Percentiles rank a stretch among this genome's conserved stretches.
phyloP scores from a whole-genome alignment of 1,284 basidiomycete genomes.

The Spongispora temasekensis region DNA sequence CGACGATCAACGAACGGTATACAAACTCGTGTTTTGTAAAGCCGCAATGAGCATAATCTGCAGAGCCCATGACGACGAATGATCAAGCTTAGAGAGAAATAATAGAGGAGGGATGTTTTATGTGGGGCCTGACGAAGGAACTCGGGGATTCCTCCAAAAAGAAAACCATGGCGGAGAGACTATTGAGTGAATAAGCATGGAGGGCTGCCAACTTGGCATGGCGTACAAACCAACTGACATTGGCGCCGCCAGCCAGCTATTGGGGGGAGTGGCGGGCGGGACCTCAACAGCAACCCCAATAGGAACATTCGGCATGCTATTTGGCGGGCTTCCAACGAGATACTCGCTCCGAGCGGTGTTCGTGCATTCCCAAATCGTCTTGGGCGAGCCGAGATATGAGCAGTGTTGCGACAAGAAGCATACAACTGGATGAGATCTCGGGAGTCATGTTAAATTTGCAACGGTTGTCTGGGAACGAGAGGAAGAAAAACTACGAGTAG shows the following conservation, averaged over 20 bases:
- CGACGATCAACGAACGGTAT: background rate
- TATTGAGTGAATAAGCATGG: no score
- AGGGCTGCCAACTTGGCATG: background rate
- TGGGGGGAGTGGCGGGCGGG: background rate
- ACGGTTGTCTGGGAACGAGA: conserved; percentile 7
- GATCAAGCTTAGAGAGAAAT: background rate
- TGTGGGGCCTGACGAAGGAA: background rate
- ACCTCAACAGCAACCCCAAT: background rate
- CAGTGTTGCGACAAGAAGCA: background rate
- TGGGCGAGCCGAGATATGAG: background rate
- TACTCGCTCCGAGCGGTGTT: background rate
- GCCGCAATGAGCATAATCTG: fast-evolving
- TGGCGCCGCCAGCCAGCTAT: background rate
- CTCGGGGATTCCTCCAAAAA: background rate
- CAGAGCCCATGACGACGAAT: no score
- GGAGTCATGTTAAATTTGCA: background rate
- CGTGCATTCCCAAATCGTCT: background rate
- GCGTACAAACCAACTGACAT: background rate
- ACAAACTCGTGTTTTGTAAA: background rate
- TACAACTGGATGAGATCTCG: background rate
- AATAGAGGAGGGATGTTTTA: background rate
- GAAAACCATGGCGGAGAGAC: background rate
- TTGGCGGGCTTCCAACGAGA: conserved; percentile 3
- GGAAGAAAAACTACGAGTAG: background rate
- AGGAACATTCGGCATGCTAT: background rate